Evolutionary conservation across 2,329 filamentous ascomycete genomes (phyloP), one percentile per base, ranked within the genome.

Genomic region (Cadophora malorum): DNA sequence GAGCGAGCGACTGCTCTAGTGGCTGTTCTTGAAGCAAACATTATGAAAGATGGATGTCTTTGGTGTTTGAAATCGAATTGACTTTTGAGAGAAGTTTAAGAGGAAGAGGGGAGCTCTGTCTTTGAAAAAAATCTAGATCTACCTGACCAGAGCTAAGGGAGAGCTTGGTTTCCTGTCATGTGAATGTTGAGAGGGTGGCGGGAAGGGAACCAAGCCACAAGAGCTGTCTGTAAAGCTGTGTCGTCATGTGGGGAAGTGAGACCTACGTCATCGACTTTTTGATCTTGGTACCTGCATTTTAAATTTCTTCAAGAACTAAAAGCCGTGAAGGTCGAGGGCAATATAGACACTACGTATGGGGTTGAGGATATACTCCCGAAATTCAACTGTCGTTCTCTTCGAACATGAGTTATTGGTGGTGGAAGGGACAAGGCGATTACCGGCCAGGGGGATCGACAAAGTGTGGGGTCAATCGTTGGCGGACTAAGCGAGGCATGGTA

Each of bases 1-100:
- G 71, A 53, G 28, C 67, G 65, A 50, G 66, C 69, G 63, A 71
- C 71, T 63, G 74, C 73, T 67, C 74, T 72, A 1, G 69, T 52
- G n/a, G 67, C 70, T 58, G 70, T 70, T 72, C 75, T 75, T 66
- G 76, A 75, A 38, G 74, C 63, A 49, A 74, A 52, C 75, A 77
- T 77, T 25, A n/a, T 64, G 50, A 45, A 9, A 38, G 28, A 12
- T 33, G 53, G n/a, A 35, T 33, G 31, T 58, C 23, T 33, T 50
- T 38, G 4, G 38, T 25, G 41, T 25, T 25, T 14, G 58, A 61
- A 61, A 38, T 28, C 12, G 23, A 31, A 61, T 45, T 58, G 55
- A 38, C 31, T 58, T 58, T 61, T 5, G 23, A 31, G 25, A n/a
- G 33, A 47, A 31, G 28, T 50, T 64, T 45, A 50, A 31, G 10